Percentiles rank a stretch among this genome's conserved stretches.
Conservation (phyloP, 169 alveolate genomes). For the Plasmodium malariae region DNA sequence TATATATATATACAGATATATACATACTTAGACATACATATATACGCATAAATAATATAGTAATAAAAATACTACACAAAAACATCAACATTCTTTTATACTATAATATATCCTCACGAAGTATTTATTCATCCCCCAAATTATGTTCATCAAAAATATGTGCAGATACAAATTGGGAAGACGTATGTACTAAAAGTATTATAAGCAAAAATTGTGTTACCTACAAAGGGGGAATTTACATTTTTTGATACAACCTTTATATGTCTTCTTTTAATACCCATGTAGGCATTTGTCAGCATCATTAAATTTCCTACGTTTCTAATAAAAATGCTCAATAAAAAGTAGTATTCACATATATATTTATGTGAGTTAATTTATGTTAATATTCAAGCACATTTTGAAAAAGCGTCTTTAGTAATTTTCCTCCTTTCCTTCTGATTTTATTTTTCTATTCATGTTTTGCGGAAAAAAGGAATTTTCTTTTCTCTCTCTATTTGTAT, state of each 20-base stretch:
- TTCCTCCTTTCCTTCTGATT: background rate
- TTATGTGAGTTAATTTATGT: background rate
- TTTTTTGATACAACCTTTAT: constrained; percentile 39
- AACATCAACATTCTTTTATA: no score
- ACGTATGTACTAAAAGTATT: background rate
- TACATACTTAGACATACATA: no score
- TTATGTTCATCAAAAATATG: background rate
- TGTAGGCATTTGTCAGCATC: constrained; percentile 63
- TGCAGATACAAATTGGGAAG: constrained; percentile 11
- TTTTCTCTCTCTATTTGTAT: background rate
- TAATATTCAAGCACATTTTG: background rate
- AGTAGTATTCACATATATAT: background rate
- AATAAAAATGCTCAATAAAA: background rate
- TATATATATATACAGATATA: no score
- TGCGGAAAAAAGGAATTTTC: background rate
- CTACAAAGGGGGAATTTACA: constrained; percentile 43
- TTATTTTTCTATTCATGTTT: background rate
- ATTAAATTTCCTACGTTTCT: constrained; percentile 13
- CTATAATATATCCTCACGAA: no score
- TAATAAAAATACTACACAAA: no score
- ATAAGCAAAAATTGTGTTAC: constrained; percentile 11
- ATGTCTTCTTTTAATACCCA: constrained; percentile 64
- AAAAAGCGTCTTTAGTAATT: background rate
- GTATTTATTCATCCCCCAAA: no score
- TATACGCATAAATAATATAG: no score